These are phyloP conservation scores for Phlegmacium glaucopus DNA, from an alignment of 768 basidiomycete species.

Conservation along the genomic window DNA sequence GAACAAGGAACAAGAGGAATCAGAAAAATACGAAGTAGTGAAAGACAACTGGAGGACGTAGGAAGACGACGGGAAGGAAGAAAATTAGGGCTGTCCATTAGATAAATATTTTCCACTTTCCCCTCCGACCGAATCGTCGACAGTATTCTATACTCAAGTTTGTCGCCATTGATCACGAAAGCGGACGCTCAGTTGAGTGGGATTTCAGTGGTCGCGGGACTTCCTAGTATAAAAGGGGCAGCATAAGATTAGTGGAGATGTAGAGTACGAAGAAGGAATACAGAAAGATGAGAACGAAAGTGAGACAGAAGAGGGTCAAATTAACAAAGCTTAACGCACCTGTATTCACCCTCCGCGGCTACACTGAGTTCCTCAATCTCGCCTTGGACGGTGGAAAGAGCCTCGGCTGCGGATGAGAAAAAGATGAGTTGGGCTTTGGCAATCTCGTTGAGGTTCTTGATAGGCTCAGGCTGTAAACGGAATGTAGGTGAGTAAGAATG, in stretches of 20 bases:
- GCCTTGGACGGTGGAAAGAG: constrained; percentile 77
- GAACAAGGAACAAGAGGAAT: no score
- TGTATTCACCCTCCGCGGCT: constrained; percentile 93
- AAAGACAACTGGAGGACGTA: no score
- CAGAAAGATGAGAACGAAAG: neutral
- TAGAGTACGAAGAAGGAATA: neutral
- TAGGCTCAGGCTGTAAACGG: constrained; percentile 76
- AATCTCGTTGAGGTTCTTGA: constrained; percentile 92
- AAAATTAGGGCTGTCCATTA: no score
- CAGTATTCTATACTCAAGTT: no score
- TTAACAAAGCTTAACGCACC: constrained; percentile 39
- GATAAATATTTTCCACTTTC: no score
- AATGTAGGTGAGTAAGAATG: neutral
- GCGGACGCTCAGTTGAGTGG: constrained; percentile 29
- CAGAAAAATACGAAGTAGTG: no score
- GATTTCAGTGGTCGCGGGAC: constrained; percentile 84
- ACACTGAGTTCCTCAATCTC: constrained; percentile 93
- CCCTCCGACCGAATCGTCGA: no score
- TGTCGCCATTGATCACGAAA: no score
- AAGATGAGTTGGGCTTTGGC: constrained; percentile 85
- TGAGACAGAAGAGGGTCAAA: neutral
- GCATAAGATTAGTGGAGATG: neutral
- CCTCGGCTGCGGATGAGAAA: constrained; percentile 75
- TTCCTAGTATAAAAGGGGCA: constrained; percentile 48
- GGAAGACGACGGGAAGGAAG: no score